phyloP scores from a whole-genome alignment of 805 yeast species.

The Ogataea naganishii region DNA sequence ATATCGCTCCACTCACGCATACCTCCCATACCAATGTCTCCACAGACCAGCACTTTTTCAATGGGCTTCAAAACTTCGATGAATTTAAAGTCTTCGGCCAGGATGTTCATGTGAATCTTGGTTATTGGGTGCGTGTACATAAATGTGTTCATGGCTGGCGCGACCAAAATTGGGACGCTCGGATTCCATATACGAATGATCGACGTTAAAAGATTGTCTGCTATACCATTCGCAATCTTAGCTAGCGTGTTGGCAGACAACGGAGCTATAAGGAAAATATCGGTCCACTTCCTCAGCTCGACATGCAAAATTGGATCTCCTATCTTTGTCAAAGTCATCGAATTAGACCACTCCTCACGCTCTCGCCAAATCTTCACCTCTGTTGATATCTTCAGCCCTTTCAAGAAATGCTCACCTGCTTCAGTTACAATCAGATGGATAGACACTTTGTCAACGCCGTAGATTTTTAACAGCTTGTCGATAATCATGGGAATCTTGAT shows the following conservation, averaged over 20 bases:
- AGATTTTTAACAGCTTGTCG: constrained; percentile 74
- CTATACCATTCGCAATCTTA: constrained; percentile 82
- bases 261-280: constrained; percentile 87
- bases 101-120: constrained; percentile 65
- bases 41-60: constrained; percentile 90
- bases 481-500: constrained; percentile 87
- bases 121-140: constrained; percentile 88
- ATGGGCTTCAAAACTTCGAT: constrained; percentile 89
- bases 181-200: constrained; percentile 96
- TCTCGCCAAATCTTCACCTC: constrained; percentile 88
- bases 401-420: constrained; percentile 75
- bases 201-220: constrained; percentile 86
- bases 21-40: constrained; percentile 99
- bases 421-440: constrained; percentile 81
- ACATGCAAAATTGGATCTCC: constrained; percentile 93
- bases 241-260: constrained; percentile 87
- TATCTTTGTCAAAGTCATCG: constrained; percentile 60
- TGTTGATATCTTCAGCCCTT: constrained; percentile 45
- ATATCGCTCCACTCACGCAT: constrained; percentile 98
- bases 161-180: constrained; percentile 76
- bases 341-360: constrained; percentile 76
- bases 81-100: constrained; percentile 91
- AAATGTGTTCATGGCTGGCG: constrained; percentile 94
- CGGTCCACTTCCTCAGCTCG: constrained; percentile 95
- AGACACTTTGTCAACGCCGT: constrained; percentile 63